These are phyloP conservation scores for Senna siamea DNA, from an alignment of 306 rosid species.

Conservation along the genomic window DNA sequence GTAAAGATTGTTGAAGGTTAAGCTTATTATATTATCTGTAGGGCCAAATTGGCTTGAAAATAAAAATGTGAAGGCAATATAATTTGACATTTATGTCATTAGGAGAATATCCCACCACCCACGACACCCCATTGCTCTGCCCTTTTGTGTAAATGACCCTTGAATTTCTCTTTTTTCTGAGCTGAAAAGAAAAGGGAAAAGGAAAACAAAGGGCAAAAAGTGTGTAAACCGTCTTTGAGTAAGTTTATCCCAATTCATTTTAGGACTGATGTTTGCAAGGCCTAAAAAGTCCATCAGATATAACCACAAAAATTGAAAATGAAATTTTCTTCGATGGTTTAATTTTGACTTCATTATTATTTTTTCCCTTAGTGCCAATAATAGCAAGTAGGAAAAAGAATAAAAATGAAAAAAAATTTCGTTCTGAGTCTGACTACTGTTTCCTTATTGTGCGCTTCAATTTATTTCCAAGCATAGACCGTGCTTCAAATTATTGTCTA, in stretches of 20 bases:
- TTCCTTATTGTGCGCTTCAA: neutral
- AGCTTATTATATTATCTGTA: conserved; percentile 34
- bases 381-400: neutral
- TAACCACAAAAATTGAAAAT: neutral
- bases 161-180: conserved; percentile 24
- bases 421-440: no score
- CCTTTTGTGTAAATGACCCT: conserved; percentile 11
- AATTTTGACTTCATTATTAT: neutral
- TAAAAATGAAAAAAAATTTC: neutral
- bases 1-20: conserved; percentile 90
- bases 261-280: conserved; percentile 8
- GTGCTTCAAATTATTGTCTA: neutral
- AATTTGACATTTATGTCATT: neutral
- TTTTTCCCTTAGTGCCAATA: neutral
- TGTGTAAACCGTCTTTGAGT: neutral
- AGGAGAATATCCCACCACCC: conserved; percentile 11
- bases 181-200: neutral
- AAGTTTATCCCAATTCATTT: neutral
- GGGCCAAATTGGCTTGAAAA: neutral
- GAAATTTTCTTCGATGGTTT: neutral
- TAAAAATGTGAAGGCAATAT: neutral
- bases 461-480: neutral
- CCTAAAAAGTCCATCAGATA: neutral
- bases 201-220: neutral
- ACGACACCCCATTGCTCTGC: neutral